Conservation (phyloP, 2,329 filamentous ascomycete genomes). For the Aspergillus ustus region DNA sequence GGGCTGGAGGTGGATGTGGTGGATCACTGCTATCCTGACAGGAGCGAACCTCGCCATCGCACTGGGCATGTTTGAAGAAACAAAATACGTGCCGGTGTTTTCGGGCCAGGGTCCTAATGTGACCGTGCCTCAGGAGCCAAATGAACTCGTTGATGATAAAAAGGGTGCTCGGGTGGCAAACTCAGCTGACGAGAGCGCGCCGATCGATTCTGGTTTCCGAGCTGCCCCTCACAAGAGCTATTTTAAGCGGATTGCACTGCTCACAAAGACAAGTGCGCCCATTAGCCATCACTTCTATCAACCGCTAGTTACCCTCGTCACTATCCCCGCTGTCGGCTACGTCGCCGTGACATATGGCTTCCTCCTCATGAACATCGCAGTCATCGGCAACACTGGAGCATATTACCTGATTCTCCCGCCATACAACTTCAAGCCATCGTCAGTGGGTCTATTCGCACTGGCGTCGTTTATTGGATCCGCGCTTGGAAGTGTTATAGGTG, state of each 20-base stretch:
- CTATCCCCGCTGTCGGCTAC: neutral
- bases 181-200: neutral
- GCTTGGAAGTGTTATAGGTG: neutral
- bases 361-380: neutral
- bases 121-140: neutral
- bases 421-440: neutral
- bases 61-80: constrained; percentile 52
- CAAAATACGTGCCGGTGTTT: constrained; percentile 31
- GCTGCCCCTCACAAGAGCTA: neutral
- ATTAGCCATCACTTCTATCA: neutral
- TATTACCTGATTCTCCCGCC: neutral
- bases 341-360: neutral
- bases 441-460: neutral
- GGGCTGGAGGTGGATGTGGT: constrained; percentile 58
- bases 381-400: neutral
- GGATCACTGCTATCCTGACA: constrained; percentile 51
- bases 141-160: too few relatives aligned
- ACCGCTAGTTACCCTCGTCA: neutral
- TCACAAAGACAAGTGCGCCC: neutral
- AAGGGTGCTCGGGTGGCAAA: too few relatives aligned
- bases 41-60: constrained; percentile 46
- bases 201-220: neutral
- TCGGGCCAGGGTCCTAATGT: neutral
- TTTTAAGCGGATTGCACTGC: neutral
- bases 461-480: neutral